phyloP scores from a whole-genome alignment of 129 eudicot genomes.

The sunflower (Helianthus annuus) region HanXRQr2.0-SUNRISE NC_035433.2:105275165-105275664 shows the following conservation, averaged over 20 bases:
- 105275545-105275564: background rate
- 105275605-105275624: conserved; percentile 90
- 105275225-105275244: conserved; percentile 95
- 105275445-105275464: conserved; percentile 87
- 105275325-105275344: conserved; percentile 86
- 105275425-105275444: conserved; percentile 88
- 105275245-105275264: conserved; percentile 90
- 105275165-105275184: conserved; percentile 79
- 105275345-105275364: conserved; percentile 97
- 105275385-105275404: conserved; percentile 80
- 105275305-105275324: conserved; percentile 93
- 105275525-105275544: background rate
- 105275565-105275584: background rate
- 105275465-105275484: conserved; percentile 88
- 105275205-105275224: conserved; percentile 81
- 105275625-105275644: conserved; percentile 81
- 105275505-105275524: conserved; percentile 63
- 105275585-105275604: conserved; percentile 67
- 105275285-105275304: conserved; percentile 87
- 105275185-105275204: conserved; percentile 68
- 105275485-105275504: conserved; percentile 86
- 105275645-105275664: conserved; percentile 95
- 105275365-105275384: conserved; percentile 92
- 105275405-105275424: conserved; percentile 92
- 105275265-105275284: conserved; percentile 76